Evolutionary conservation across 2,329 filamentous ascomycete genomes (phyloP).

Genomic region (Colletotrichum phormii): DNA sequence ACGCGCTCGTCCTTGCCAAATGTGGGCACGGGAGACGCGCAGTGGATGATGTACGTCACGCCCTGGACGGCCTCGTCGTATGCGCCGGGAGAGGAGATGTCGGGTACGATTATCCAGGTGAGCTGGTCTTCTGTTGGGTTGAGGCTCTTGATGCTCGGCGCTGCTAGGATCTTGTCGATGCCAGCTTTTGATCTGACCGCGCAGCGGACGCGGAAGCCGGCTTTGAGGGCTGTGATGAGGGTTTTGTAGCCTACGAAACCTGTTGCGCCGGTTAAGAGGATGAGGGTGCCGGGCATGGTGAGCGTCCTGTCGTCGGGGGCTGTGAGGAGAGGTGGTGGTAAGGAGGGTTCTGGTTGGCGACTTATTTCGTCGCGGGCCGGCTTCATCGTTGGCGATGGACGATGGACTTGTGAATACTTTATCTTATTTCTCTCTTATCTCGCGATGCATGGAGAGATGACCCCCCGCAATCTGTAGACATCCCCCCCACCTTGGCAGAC

Average conservation of each 20-base stretch:
- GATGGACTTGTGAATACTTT: no score
- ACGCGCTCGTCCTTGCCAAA: neutral
- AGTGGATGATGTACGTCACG: conserved; percentile 50
- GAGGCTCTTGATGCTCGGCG: conserved; percentile 33
- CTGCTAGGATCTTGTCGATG: conserved; percentile 14
- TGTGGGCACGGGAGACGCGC: conserved; percentile 41
- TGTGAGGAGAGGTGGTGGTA: neutral
- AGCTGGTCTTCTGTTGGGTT: conserved; percentile 35
- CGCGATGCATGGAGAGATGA: neutral
- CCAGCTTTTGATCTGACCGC: conserved; percentile 43
- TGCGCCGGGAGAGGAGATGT: conserved; percentile 48
- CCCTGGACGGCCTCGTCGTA: conserved; percentile 54
- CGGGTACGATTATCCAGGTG: conserved; percentile 47
- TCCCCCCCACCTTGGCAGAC: neutral
- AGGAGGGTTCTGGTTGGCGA: neutral
- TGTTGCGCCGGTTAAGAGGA: conserved; percentile 44
- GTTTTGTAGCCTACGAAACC: conserved; percentile 46
- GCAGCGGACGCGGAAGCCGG: conserved; percentile 44
- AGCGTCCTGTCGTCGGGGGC: neutral
- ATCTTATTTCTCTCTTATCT: neutral
- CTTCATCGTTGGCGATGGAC: no score
- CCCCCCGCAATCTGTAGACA: neutral
- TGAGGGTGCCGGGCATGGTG: conserved; percentile 7
- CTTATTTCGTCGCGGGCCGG: neutral
- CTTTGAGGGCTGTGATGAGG: conserved; percentile 40